These are phyloP conservation scores for Scorias spongiosa DNA, from an alignment of 2,329 filamentous ascomycete species.

Conservation along the genomic window DNA sequence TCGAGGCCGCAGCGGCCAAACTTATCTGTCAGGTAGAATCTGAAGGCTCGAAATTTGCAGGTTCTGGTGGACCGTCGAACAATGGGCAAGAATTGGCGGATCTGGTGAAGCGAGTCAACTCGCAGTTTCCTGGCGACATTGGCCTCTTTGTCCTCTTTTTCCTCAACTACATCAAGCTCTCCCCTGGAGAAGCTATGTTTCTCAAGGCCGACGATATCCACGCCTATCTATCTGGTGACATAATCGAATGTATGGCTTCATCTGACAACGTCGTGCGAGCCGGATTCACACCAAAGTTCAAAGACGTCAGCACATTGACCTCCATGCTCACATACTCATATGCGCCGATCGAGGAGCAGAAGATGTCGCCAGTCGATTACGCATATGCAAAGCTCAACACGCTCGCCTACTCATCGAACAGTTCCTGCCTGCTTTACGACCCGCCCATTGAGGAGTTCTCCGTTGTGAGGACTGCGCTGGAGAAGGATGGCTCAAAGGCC, in stretches of 20 bases:
- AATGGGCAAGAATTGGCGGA: slow-evolving; percentile 56
- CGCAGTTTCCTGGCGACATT: slow-evolving; percentile 77
- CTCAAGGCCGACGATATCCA: slow-evolving; percentile 94
- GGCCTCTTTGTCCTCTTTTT: slow-evolving; percentile 94
- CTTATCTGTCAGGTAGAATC: slow-evolving; percentile 57
- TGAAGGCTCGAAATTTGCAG: slow-evolving; percentile 60
- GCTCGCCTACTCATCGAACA: slow-evolving; percentile 64
- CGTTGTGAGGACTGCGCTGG: slow-evolving; percentile 67
- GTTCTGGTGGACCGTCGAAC: slow-evolving; percentile 52
- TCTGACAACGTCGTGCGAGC: slow-evolving; percentile 98
- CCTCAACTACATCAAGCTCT: slow-evolving; percentile 82
- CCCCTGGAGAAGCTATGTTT: slow-evolving; percentile 88
- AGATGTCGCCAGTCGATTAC: slow-evolving; percentile 76
- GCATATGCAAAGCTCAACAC: slow-evolving; percentile 72
- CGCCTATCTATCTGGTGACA: slow-evolving; percentile 78
- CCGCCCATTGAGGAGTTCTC: slow-evolving; percentile 94
- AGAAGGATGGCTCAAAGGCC: slow-evolving; percentile 55
- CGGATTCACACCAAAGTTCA: slow-evolving; percentile 96
- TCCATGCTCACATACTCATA: slow-evolving; percentile 91
- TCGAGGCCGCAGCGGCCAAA: slow-evolving; percentile 49
- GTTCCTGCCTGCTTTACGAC: slow-evolving; percentile 65
- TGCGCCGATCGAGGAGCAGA: slow-evolving; percentile 86
- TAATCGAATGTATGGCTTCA: slow-evolving; percentile 97
- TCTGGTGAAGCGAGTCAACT: slow-evolving; percentile 61
- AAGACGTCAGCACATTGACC: slow-evolving; percentile 80